A percentile compares a stretch with the other conserved stretches of the same genome.
Conservation (phyloP, 768 basidiomycete species). For the Lactarius tabidus region DNA sequence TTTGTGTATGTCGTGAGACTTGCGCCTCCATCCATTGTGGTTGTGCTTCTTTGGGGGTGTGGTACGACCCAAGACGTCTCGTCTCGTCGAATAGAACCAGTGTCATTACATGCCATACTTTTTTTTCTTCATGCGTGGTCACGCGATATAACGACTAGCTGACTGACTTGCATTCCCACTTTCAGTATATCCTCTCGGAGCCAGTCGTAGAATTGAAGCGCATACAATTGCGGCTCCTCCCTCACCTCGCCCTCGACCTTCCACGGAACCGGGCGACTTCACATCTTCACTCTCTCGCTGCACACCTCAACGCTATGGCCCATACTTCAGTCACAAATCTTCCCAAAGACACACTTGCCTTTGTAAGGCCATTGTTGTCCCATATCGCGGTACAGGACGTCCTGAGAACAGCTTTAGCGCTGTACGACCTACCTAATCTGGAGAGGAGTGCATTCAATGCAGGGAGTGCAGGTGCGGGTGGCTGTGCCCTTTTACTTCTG, state of each 20-base stretch:
- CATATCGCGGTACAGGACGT: constrained; percentile 33
- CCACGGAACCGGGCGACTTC: constrained; percentile 11
- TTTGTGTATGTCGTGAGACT: neutral
- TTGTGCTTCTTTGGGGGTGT: neutral
- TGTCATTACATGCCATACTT: neutral
- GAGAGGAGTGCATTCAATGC: constrained; percentile 30
- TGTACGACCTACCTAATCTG: constrained; percentile 39
- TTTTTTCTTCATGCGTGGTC: neutral
- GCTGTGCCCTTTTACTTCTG: constrained; percentile 66
- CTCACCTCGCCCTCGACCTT: constrained; percentile 20
- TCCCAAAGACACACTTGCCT: constrained; percentile 11
- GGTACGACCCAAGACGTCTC: neutral
- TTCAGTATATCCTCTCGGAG: constrained; percentile 25
- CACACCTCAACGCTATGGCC: constrained; percentile 36
- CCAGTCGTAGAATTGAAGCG: constrained; percentile 31
- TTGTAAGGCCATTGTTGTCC: constrained; percentile 10
- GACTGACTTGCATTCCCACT: neutral
- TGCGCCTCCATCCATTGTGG: neutral
- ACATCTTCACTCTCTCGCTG: constrained; percentile 31
- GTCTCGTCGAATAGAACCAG: neutral
- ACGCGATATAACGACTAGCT: constrained; percentile 2
- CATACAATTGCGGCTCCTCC: constrained; percentile 27
- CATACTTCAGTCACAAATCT: constrained; percentile 36
- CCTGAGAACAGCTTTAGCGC: constrained; percentile 42
- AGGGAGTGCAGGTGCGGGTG: constrained; percentile 28